Conservation (phyloP, 257 asterid genomes). For the Ocimum tenuiflorum region DNA sequence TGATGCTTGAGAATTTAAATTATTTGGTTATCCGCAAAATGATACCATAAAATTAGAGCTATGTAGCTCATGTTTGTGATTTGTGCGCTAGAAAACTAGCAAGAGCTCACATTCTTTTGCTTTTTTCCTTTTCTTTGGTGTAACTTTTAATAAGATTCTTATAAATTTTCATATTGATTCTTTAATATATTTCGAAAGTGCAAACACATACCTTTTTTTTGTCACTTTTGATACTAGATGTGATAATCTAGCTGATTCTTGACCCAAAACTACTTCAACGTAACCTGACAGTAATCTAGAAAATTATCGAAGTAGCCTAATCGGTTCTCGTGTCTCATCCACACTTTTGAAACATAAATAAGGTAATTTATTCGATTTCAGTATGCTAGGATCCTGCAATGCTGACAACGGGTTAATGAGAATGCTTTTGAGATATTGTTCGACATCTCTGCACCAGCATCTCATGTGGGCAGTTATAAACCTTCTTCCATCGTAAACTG, state of each 20-base stretch:
- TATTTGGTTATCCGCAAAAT: not conserved
- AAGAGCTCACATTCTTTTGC: not conserved
- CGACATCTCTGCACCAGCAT: too few species aligned
- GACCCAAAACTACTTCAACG: not conserved
- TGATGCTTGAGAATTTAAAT: constrained; percentile 4
- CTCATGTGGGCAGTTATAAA: too few species aligned
- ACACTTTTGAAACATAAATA: not conserved
- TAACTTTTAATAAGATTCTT: not conserved
- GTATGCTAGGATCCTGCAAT: too few species aligned
- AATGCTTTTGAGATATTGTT: too few species aligned
- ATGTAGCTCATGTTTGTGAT: not conserved
- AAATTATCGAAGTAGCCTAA: too few species aligned
- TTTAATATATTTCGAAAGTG: not conserved
- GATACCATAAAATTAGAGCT: not conserved
- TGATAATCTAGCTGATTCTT: too few species aligned
- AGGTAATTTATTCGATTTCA: too few species aligned
- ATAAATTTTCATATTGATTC: not conserved
- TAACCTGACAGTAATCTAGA: too few species aligned
- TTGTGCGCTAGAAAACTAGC: not conserved
- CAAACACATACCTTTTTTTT: too few species aligned
- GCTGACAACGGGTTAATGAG: not conserved
- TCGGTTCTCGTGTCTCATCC: too few species aligned
- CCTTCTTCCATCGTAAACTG: too few species aligned
- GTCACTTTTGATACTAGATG: not conserved
- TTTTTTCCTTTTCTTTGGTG: not conserved